Base-by-base conservation (phyloP, 345 rosid species). In the Dovyalis caffra region DNA sequence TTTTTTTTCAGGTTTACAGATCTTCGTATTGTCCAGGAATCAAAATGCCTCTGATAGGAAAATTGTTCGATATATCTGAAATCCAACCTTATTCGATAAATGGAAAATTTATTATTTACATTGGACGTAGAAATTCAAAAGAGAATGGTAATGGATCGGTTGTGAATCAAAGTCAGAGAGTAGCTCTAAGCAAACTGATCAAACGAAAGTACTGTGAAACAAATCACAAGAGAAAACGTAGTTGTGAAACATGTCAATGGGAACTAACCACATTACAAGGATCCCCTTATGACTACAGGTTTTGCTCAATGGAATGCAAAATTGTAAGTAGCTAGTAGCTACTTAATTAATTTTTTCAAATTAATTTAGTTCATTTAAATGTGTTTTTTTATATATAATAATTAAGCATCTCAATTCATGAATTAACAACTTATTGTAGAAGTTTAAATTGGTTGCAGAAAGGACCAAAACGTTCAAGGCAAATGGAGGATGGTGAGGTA, bases 11-110 rank as follows among this genome's bases (percentile, higher is more conserved):
- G 74, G 74, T 47, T 28, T 62, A 2, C 18, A 76, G 4, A 62
- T 73, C 74, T 69, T 76, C 74, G 5, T 25, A n/a, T 18, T 8
- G 35, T 58, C 21, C 74, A 16, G 74, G 51, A 51, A 26, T 70
- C 40, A 14, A 14, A 0, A 28, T 23, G 14, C 23, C 18, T 37
- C 28, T 23, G 16, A 5, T 43, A 23, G 25, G 20, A n/a, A 67
- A 43, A 67, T 6, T 43, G 51, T 7, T 26, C 29, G 57, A 38
- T 15, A 18, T 67, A 43, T 10, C 33, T 6, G 70, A 67, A 4
- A 43, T 67, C 34, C 70, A 67, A 23, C 51, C 53, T 6, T 67
- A 67, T 67, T 37, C 53, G 15, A 67, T 67, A 0, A 40, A 67
- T 16, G 23, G 11, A 1, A 16, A 16, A 4, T 31, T 16, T 31